Percentiles rank a stretch among this genome's conserved stretches.
These are phyloP conservation scores for Podila epigama DNA, from an alignment of 192 early-diverging fungal species.

Conservation along the genomic window DNA sequence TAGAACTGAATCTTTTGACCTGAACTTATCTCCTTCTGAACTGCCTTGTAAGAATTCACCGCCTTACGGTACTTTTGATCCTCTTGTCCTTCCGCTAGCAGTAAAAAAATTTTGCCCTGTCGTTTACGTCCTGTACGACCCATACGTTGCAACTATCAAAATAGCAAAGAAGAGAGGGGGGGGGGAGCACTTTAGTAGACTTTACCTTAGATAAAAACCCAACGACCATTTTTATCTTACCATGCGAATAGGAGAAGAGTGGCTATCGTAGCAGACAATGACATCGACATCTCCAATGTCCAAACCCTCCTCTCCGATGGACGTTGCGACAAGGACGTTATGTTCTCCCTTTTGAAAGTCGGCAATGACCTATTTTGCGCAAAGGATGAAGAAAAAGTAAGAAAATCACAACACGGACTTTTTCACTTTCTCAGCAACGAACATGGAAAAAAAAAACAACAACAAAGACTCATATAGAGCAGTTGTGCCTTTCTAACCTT, in stretches of 20 bases:
- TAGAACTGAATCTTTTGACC: conserved; percentile 59
- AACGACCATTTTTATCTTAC: no score
- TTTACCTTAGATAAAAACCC: no score
- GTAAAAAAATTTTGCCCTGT: conserved; percentile 65
- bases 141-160: conserved; percentile 66
- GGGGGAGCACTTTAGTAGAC: no score
- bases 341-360: conserved; percentile 80
- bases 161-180: neutral
- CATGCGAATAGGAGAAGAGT: conserved; percentile 80
- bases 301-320: conserved; percentile 94
- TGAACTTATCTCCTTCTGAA: conserved; percentile 70
- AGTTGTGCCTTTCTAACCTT: conserved; percentile 50
- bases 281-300: conserved; percentile 97
- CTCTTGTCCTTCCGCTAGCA: conserved; percentile 76
- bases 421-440: no score
- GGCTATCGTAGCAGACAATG: conserved; percentile 89
- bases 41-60: conserved; percentile 63
- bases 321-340: conserved; percentile 90
- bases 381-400: neutral
- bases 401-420: no score
- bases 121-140: conserved; percentile 84
- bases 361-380: conserved; percentile 60
- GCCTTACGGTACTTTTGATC: conserved; percentile 62
- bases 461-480: no score
- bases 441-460: no score